Percentiles rank a stretch among this genome's conserved stretches.
Conservation (phyloP, 176 grass and related monocot genomes). For the Neostapfia colusana region DNA sequence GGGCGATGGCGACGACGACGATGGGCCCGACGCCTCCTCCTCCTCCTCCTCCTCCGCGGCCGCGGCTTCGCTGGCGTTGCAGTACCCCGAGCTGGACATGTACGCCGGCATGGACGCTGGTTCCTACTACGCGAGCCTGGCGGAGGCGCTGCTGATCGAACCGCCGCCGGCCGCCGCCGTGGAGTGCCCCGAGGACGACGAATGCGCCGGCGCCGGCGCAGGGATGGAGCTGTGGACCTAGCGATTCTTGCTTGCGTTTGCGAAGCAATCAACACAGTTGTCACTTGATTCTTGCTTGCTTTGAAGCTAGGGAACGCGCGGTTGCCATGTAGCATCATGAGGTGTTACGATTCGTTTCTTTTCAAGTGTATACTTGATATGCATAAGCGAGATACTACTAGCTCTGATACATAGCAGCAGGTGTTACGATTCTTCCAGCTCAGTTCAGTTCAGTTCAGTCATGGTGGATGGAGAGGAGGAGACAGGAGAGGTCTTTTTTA, state of each 20-base stretch:
- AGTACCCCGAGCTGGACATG: not conserved
- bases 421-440: too few relatives aligned
- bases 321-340: too few relatives aligned
- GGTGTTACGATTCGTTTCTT: too few relatives aligned
- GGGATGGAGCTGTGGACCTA: slow-evolving; percentile 56
- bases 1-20: not conserved
- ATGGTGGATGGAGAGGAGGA: too few relatives aligned
- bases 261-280: too few relatives aligned
- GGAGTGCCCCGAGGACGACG: slow-evolving; percentile 33
- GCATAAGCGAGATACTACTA: too few relatives aligned
- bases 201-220: slow-evolving; percentile 23
- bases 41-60: not conserved
- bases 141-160: slow-evolving; percentile 54
- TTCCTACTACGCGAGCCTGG: slow-evolving; percentile 55
- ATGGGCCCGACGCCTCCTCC: not conserved
- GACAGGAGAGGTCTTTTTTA: too few relatives aligned
- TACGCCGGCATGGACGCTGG: slow-evolving; percentile 44
- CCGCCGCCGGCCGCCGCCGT: slow-evolving; percentile 29
- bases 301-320: too few relatives aligned
- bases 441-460: too few relatives aligned
- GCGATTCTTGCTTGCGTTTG: not conserved
- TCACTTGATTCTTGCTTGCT: too few relatives aligned
- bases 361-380: too few relatives aligned
- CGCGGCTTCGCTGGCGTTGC: not conserved
- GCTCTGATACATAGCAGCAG: too few relatives aligned